Evolutionary conservation across 139 green algal species (phyloP).

Genomic region (Chlorella sp.): DNA sequence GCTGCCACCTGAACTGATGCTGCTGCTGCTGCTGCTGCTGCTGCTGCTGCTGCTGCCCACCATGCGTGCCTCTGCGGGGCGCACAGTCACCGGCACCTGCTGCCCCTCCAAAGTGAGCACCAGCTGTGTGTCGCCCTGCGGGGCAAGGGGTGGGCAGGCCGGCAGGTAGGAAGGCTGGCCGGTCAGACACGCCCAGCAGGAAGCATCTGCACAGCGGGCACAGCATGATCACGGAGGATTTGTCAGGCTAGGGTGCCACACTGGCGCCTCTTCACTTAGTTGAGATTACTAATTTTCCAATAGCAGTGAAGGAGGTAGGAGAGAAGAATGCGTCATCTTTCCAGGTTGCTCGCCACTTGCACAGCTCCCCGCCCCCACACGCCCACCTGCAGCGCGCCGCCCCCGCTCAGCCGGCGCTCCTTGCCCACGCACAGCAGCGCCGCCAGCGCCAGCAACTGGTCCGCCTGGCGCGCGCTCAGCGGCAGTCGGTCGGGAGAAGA

Average conservation of each 20-base stretch:
- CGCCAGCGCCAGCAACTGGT: constrained; percentile 39
- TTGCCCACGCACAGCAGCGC: constrained; percentile 23
- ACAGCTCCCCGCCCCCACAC: neutral
- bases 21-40: neutral
- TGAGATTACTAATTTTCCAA: too few species aligned
- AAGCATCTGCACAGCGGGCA: too few species aligned
- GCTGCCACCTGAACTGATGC: neutral
- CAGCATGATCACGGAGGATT: too few species aligned
- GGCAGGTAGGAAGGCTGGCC: neutral
- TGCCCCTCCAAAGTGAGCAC: neutral
- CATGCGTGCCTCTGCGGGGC: neutral
- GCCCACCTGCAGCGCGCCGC: neutral
- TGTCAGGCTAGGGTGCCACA: too few species aligned
- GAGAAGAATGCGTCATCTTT: too few species aligned
- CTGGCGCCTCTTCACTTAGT: too few species aligned
- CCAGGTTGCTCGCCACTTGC: too few species aligned
- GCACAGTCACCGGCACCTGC: constrained; percentile 18
- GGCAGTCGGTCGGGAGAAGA: constrained; percentile 27
- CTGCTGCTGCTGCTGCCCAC: neutral
- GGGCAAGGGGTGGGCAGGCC: neutral
- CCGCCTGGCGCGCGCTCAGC: constrained; percentile 6
- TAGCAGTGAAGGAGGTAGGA: too few species aligned
- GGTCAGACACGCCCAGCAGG: neutral
- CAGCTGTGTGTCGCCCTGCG: constrained; percentile 22
- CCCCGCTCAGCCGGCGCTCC: neutral